Percentiles rank a stretch among this genome's conserved stretches.
Evolutionary conservation across 176 grass and related monocot genomes (phyloP).

Genomic region (Raddia distichophylla): DNA sequence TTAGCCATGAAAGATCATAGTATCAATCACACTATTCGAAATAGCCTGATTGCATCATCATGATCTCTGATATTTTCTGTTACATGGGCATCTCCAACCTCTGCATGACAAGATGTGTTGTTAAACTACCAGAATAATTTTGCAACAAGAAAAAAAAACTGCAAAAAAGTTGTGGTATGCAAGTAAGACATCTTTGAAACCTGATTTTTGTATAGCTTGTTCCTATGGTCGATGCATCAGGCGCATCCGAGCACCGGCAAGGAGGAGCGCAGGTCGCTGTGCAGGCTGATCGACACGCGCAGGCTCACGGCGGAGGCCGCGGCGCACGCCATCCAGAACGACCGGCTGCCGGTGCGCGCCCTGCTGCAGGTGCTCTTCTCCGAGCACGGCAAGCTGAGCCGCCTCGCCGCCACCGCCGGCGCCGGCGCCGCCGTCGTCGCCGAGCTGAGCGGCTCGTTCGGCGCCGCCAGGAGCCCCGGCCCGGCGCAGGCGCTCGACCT

Average conservation of each 20-base stretch:
- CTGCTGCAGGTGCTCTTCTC: constrained; percentile 96
- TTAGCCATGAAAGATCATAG: constrained; percentile 2
- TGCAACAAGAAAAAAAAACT: not conserved
- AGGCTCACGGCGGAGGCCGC: constrained; percentile 88
- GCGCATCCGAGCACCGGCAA: constrained; percentile 72
- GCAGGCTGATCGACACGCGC: constrained; percentile 76
- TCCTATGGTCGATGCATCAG: constrained; percentile 34
- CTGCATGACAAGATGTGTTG: too few species aligned
- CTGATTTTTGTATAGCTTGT: not conserved
- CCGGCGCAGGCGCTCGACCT: constrained; percentile 66
- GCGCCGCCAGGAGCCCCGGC: constrained; percentile 52
- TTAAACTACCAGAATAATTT: not conserved
- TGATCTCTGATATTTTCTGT: not conserved
- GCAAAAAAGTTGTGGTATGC: not conserved
- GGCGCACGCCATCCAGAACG: constrained; percentile 89
- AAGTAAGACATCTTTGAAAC: not conserved
- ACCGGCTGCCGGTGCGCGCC: constrained; percentile 82
- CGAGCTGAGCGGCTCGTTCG: constrained; percentile 77
- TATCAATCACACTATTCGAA: not conserved
- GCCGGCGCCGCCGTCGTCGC: constrained; percentile 63
- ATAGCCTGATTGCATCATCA: not conserved
- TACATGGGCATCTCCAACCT: not conserved
- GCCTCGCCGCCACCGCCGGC: constrained; percentile 53
- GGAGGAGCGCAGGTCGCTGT: constrained; percentile 68
- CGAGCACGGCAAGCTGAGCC: constrained; percentile 90